phyloP scores from a whole-genome alignment of 1,284 basidiomycete genomes.

The Trichosporon coremiiforme region DNA sequence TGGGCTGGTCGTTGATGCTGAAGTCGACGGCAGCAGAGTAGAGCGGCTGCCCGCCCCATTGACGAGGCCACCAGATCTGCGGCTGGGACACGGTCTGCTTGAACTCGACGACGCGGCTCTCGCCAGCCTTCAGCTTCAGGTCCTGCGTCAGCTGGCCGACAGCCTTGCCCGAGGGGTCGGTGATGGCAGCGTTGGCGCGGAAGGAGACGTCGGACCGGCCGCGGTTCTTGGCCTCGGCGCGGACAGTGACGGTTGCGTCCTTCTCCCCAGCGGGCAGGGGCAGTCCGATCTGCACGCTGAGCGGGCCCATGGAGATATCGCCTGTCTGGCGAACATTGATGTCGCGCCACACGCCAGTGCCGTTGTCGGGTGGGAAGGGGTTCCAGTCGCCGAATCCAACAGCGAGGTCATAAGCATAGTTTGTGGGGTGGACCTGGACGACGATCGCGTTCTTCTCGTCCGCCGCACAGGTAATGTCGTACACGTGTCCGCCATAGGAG shows the following conservation, averaged over 20 bases:
- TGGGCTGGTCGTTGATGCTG: too few species aligned
- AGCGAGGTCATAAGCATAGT: background rate
- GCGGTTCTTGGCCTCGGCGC: constrained; percentile 1
- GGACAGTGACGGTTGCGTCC: background rate
- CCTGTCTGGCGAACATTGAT: background rate
- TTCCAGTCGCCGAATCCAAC: constrained; percentile 16
- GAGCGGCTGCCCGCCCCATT: constrained; percentile 1
- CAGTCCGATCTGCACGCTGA: background rate
- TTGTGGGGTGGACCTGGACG: constrained; percentile 3
- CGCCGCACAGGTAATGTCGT: background rate
- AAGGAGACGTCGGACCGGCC: background rate
- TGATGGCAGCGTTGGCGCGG: background rate
- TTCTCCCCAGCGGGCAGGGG: constrained; percentile 7
- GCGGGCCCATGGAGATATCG: background rate
- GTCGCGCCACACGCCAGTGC: constrained; percentile 10
- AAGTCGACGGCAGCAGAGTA: background rate
- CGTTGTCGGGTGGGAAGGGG: constrained; percentile 9
- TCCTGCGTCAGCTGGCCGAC: background rate
- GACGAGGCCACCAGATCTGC: constrained; percentile 8
- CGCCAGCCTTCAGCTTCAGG: background rate
- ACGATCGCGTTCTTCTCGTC: background rate
- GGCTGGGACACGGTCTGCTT: background rate
- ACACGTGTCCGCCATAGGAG: background rate
- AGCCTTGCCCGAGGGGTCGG: background rate
- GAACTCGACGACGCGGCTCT: background rate